Conservation (phyloP, 2,329 filamentous ascomycete genomes). For the Trichophyton simii region DNA sequence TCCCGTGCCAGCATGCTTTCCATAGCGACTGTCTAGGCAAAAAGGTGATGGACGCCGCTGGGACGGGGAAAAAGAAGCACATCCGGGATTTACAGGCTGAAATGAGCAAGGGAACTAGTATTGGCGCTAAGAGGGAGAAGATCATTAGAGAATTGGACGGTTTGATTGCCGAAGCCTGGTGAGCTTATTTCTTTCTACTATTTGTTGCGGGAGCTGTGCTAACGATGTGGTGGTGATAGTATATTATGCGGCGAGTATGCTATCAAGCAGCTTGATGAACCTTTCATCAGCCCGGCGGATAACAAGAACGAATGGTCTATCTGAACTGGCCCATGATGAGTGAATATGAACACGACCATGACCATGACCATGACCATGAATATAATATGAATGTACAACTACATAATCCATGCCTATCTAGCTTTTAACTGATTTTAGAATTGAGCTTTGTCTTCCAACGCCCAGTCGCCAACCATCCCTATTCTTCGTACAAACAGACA, state of each 20-base stretch:
- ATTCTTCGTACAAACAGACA: no score
- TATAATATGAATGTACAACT: no score
- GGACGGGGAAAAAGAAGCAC: conserved; percentile 59
- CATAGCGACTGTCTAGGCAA: conserved; percentile 87
- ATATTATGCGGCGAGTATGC: conserved; percentile 91
- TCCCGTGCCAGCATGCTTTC: conserved; percentile 95
- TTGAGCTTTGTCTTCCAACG: no score
- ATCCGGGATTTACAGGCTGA: conserved; percentile 78
- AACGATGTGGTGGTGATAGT: conserved; percentile 34
- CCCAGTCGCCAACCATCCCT: no score
- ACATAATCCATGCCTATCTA: no score
- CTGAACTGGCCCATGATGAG: conserved; percentile 23
- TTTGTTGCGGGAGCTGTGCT: background rate
- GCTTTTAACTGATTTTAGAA: no score
- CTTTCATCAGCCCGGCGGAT: conserved; percentile 66
- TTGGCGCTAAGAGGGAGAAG: conserved; percentile 55
- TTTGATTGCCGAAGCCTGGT: conserved; percentile 85
- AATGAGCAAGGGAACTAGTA: conserved; percentile 62
- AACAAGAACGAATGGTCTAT: conserved; percentile 69
- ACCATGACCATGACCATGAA: no score
- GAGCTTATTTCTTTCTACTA: conserved; percentile 23
- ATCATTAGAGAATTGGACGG: conserved; percentile 81
- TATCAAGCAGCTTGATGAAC: conserved; percentile 86
- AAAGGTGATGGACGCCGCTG: conserved; percentile 71
- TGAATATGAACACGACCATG: background rate